Base-by-base conservation (phyloP, 257 asterid species). In the Solanum sitiens region DNA sequence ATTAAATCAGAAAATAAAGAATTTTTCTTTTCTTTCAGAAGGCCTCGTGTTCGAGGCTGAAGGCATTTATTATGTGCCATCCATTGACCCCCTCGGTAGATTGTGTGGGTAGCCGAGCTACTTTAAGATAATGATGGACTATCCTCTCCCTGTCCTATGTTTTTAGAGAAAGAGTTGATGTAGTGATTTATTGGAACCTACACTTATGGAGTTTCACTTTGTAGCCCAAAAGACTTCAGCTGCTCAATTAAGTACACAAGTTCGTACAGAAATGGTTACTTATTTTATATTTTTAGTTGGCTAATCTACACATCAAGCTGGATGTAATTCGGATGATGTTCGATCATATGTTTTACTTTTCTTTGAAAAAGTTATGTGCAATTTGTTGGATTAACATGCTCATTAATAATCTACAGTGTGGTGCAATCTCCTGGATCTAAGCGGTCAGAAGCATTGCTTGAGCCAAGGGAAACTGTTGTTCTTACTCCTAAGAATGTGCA, bases 401-500 rank as follows among this genome's bases (percentile, higher is more conserved):
- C 11, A 47, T 30, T 47, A 80, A 80, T 30, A 45, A 80, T 88
- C 70, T 94, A 93, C 95, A 97, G 99, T 89, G 89, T 90, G 88
- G 72, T 91, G 40, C 95, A 89, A 67, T 95, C 99, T 76, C 99
- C 99, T 86, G 90, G 96, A 86, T 91, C 95, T 42, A 97, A 95
- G 88, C 94, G 99, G 75, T 91, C 93, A 80, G 98, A 97, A 83
- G 89, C 91, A 56, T 87, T 94, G 84, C 88, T 95, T 89, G 99
- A 95, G 87, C 96, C 89, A 91, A 93, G 95, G 90, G 99, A 97
- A 88, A 91, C 89, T 94, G 89, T 97, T 88, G 93, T 97, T 90
- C 98, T 97, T 85, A 95, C 99, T 87, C 96, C 99, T 92, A 97
- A 95, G 89, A 97, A 97, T 70, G 99, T 97, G 89, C 99, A 97